Percentiles rank a stretch among this genome's conserved stretches.
Conservation (phyloP, 805 yeast genomes). For the Peterozyma xylosa region DNA sequence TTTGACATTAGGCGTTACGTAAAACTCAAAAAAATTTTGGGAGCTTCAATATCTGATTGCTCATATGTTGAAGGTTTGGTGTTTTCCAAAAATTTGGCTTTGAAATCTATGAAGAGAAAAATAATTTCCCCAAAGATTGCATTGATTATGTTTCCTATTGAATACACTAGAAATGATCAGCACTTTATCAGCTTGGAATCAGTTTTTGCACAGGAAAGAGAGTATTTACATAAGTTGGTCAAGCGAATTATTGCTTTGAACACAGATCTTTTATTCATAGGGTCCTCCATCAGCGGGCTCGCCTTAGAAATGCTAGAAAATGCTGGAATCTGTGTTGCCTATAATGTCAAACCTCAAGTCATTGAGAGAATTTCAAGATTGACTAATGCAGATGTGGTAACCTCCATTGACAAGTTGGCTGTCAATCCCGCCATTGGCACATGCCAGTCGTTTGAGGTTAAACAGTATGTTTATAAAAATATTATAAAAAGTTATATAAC, state of each 20-base stretch:
- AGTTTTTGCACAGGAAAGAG: slow-evolving; percentile 79
- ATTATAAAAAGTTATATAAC: slow-evolving; percentile 66
- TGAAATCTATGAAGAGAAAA: slow-evolving; percentile 64
- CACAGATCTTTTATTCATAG: slow-evolving; percentile 75
- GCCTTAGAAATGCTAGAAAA: slow-evolving; percentile 68
- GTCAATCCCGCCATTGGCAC: slow-evolving; percentile 64
- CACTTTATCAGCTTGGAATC: slow-evolving; percentile 79
- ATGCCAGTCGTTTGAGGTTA: slow-evolving; percentile 67
- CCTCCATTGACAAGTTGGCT: slow-evolving; percentile 79
- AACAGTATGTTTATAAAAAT: slow-evolving; percentile 50
- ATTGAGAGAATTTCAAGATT: slow-evolving; percentile 70
- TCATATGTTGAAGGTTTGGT: slow-evolving; percentile 68
- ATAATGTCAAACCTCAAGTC: slow-evolving; percentile 74
- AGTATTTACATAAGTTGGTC: slow-evolving; percentile 74
- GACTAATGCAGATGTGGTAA: slow-evolving; percentile 78
- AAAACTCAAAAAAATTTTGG: slow-evolving; percentile 77
- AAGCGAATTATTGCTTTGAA: slow-evolving; percentile 66
- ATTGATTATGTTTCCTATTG: slow-evolving; percentile 82
- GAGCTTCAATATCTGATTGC: slow-evolving; percentile 60
- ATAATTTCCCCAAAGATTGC: slow-evolving; percentile 69
- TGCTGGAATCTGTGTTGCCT: slow-evolving; percentile 75
- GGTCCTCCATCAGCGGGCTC: slow-evolving; percentile 73
- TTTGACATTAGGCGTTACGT: slow-evolving; percentile 85
- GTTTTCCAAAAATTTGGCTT: slow-evolving; percentile 77
- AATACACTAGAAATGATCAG: slow-evolving; percentile 69